Evolutionary conservation across 75 land plant genomes (phyloP), one percentile per base, ranked within the genome.

Genomic region (Azolla pinnata): DNA sequence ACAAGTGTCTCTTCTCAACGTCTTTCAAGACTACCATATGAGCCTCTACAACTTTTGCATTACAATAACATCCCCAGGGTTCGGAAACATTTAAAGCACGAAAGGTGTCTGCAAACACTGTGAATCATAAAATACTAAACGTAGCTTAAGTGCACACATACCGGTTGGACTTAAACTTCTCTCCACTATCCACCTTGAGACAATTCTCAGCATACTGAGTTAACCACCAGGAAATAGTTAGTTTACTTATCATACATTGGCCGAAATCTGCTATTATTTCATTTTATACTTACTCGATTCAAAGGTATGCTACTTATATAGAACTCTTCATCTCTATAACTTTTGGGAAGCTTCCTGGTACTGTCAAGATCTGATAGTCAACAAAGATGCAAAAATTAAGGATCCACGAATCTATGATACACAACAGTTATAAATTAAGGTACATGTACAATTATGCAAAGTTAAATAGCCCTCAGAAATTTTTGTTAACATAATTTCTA

Each of bases 121-220:
- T 28, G 17, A 7, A 25, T 23, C 7, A 17, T 18, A 55, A 8
- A 9, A 55, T 9, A 12, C 9, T 7, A 28, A 25, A 23, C 57
- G 27, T 55, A 14, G 4, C 20, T 47, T 47, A 47, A 4, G 4
- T 20, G 20, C 50, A 12, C 10, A 47, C 50, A 47, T 74, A 88
- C 97, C 91, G 77, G 67, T 67, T 93, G 3, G 76, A 73, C 27
- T 72, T 78, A 68, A 85, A 77, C 0, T 75, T 87, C 32, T 81
- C 69, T 10, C 71, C 57, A 38, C 50, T 79, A 56, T 75, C 78
- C 20, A 95, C 86, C 19, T 83, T 56, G 18, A 95, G 72, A 1
- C 99, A 96, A 26, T 80, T 79, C 61, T 95, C 99, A 35, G 68
- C 57, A 72, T 95, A 85, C 96, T 90, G 76, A 21, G 56, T 38